phyloP scores from a whole-genome alignment of 768 basidiomycete genomes.

The Wakefieldia striispora region DNA sequence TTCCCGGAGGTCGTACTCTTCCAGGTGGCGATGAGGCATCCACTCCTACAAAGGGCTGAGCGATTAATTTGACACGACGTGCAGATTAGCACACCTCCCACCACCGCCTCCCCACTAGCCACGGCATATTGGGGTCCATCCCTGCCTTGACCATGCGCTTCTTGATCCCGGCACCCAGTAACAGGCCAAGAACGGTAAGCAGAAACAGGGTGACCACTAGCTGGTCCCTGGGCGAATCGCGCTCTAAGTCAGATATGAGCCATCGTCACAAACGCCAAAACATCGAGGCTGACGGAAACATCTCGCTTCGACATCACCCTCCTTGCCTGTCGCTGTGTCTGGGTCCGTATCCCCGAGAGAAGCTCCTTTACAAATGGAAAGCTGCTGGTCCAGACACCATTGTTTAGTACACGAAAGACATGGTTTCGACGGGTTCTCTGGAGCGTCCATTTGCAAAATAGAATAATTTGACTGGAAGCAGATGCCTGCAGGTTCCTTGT shows the following conservation, averaged over 20 bases:
- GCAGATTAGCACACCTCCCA: slow-evolving; percentile 66
- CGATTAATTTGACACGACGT: slow-evolving; percentile 17
- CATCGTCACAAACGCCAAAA: slow-evolving; percentile 29
- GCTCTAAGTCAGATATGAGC: slow-evolving; percentile 52
- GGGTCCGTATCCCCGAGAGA: slow-evolving; percentile 84
- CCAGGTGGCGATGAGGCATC: slow-evolving; percentile 49
- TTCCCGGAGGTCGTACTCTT: slow-evolving; percentile 50
- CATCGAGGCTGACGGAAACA: slow-evolving; percentile 80
- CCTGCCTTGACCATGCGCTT: slow-evolving; percentile 79
- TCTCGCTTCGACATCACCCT: slow-evolving; percentile 92
- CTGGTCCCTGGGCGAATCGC: slow-evolving; percentile 95
- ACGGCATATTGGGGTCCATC: slow-evolving; percentile 58
- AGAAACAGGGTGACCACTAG: slow-evolving; percentile 90
- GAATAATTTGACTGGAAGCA: slow-evolving; percentile 87
- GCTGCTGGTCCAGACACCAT: slow-evolving; percentile 92
- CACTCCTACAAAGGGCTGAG: slow-evolving; percentile 28
- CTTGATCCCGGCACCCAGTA: slow-evolving; percentile 83
- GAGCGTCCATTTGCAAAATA: slow-evolving; percentile 75
- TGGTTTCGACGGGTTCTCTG: slow-evolving; percentile 84
- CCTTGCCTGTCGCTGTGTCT: slow-evolving; percentile 91
- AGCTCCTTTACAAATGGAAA: slow-evolving; percentile 79
- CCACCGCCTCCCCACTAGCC: slow-evolving; percentile 68
- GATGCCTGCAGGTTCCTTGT: slow-evolving; percentile 57
- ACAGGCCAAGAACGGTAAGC: slow-evolving; percentile 79
- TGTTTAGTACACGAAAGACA: slow-evolving; percentile 93